A percentile compares a stretch with the other conserved stretches of the same genome.
Conservation (phyloP, 768 basidiomycete species). For the Cystobasidium ongulense region DNA sequence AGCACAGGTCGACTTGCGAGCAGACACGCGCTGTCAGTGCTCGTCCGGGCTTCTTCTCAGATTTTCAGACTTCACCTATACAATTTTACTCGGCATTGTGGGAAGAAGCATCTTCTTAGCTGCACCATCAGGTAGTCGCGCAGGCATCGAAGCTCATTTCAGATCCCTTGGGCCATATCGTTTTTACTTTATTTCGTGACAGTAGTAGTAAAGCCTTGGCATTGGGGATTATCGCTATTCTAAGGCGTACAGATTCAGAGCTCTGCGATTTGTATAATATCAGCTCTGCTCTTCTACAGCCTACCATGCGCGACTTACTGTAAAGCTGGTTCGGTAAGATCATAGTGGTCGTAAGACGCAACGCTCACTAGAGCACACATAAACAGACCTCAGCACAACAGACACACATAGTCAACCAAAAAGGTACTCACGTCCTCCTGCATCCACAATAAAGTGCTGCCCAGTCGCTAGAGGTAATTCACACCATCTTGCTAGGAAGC, state of each 20-base stretch:
- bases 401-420: not conserved
- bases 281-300: not conserved
- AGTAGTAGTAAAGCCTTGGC: too few species aligned
- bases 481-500: constrained; percentile 25
- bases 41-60: too few species aligned
- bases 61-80: too few species aligned
- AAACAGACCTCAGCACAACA: not conserved
- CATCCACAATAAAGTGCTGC: constrained; percentile 24
- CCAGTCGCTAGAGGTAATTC: not conserved
- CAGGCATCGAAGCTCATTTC: too few species aligned
- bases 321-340: constrained; percentile 23
- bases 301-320: not conserved
- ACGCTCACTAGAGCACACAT: constrained; percentile 14
- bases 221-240: too few species aligned
- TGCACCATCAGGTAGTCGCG: too few species aligned
- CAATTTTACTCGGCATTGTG: too few species aligned
- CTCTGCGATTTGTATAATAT: not conserved
- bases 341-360: constrained; percentile 13
- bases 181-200: too few species aligned
- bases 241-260: constrained; percentile 14
- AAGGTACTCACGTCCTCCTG: constrained; percentile 19
- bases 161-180: too few species aligned
- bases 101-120: too few species aligned
- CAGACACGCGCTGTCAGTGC: too few species aligned
- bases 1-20: too few species aligned